Percentiles rank a stretch among this genome's conserved stretches.
Conservation (phyloP, 208 protist species). For the Trypanosoma melophagium region DNA sequence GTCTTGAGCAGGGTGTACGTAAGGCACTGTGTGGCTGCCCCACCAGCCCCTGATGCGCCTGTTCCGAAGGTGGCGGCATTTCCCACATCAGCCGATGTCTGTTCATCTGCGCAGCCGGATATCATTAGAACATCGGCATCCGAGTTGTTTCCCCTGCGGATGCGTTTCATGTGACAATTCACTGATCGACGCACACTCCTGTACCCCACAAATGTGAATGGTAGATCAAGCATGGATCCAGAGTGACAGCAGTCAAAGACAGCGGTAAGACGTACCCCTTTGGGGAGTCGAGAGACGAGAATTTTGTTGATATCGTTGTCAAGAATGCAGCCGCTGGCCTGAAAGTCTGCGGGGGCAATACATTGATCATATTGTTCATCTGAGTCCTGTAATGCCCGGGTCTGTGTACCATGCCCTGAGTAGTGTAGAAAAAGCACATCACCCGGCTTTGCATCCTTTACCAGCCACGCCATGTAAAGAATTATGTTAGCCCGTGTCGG, state of each 20-base stretch:
- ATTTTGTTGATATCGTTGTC: slow-evolving; percentile 76
- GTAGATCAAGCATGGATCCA: slow-evolving; percentile 78
- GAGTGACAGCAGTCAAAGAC: slow-evolving; percentile 93
- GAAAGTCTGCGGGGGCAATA: slow-evolving; percentile 69
- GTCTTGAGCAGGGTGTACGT: slow-evolving; percentile 61
- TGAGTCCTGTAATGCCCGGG: slow-evolving; percentile 37
- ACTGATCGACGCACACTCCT: slow-evolving; percentile 21
- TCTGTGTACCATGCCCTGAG: slow-evolving; percentile 78
- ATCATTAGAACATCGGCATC: slow-evolving; percentile 65
- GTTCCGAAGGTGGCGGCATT: slow-evolving; percentile 51
- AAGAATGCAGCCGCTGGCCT: slow-evolving; percentile 48
- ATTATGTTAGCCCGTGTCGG: slow-evolving; percentile 68
- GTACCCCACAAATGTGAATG: slow-evolving; percentile 53
- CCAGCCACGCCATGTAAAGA: slow-evolving; percentile 74
- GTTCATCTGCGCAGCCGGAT: slow-evolving; percentile 58
- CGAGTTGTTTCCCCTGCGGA: slow-evolving; percentile 56
- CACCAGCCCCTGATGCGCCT: slow-evolving; percentile 53
- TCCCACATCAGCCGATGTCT: slow-evolving; percentile 65
- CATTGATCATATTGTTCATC: slow-evolving; percentile 80
- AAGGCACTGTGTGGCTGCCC: slow-evolving; percentile 66
- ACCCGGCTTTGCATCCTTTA: slow-evolving; percentile 57
- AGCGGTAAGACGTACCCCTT: slow-evolving; percentile 60
- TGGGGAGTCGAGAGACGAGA: slow-evolving; percentile 46
- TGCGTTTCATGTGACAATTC: slow-evolving; percentile 59
- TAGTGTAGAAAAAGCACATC: slow-evolving; percentile 85